Conservation (phyloP, 805 yeast genomes). For the Myxozyma melibiosi region DNA sequence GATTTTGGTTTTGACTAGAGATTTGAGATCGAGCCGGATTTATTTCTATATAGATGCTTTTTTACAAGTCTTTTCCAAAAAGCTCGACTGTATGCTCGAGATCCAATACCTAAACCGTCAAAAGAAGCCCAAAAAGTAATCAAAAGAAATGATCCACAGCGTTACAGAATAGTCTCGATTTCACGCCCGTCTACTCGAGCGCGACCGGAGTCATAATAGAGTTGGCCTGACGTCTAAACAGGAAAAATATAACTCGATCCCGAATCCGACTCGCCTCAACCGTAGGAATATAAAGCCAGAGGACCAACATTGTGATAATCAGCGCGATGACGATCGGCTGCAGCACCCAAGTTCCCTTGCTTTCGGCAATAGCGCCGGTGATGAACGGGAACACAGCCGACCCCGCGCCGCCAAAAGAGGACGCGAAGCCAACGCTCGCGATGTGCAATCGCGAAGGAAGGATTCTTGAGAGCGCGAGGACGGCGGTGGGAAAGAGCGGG, state of each 20-base stretch:
- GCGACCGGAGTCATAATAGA: background rate
- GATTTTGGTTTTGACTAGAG: too few species aligned
- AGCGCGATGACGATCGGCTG: constrained; percentile 28
- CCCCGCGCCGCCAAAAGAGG: constrained; percentile 82
- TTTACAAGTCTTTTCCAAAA: too few species aligned
- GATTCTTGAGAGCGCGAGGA: constrained; percentile 62
- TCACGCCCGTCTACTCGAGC: too few species aligned
- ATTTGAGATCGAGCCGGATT: too few species aligned
- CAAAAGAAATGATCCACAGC: too few species aligned
- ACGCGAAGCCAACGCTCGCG: constrained; percentile 69
- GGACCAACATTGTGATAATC: constrained; percentile 14
- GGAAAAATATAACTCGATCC: constrained; percentile 3
- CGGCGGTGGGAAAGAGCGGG: constrained; percentile 73
- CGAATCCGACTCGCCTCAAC: constrained; percentile 13
- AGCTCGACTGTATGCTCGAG: too few species aligned
- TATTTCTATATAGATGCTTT: too few species aligned
- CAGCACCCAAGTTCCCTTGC: constrained; percentile 27
- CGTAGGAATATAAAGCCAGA: constrained; percentile 26
- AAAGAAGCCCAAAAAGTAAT: too few species aligned
- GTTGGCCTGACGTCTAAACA: constrained; percentile 4
- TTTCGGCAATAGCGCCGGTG: constrained; percentile 53
- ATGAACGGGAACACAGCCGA: constrained; percentile 73
- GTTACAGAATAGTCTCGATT: too few species aligned
- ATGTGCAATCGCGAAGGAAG: constrained; percentile 64
- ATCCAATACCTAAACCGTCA: too few species aligned